Evolutionary conservation across 148 eudicot genomes (phyloP), one percentile per base, ranked within the genome.

Genomic region (Silene conica): DNA sequence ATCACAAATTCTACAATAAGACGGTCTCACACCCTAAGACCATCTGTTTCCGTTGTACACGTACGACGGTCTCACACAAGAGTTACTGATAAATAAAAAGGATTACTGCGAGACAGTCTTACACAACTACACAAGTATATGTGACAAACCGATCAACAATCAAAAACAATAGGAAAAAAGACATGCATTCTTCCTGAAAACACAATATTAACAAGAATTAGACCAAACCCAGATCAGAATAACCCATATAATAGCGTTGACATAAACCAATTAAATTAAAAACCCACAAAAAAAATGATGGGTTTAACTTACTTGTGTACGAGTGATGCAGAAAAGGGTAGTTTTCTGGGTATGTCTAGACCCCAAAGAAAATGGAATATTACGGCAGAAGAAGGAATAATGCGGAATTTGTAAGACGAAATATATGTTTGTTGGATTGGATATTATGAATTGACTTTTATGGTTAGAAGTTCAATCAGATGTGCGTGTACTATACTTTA

Each of bases 211-310:
- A 50, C 55, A 50, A 48, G 54, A 48, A 48, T 3, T 26, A 8
- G 18, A 16, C n/a, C 46, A 74, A 74, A 63, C 70, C 67, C 70
- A 63, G 69, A 71, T 65, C 31, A 66, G 19, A 75, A 66, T 22
- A 26, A 5, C 28, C 13, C 22, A 58, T 16, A 73, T 4, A 4
- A 21, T 8, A 1, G 18, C 23, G 23, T 19, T 8, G 23, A 54
- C 50, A 22, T 52, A 19, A 65, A 41, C 25, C 8, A 19, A 54
- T 54, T 34, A 6, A 16, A 34, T 11, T 50, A 10, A n/a, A 7
- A 62, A 73, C 14, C 21, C 19, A 15, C 8, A 23, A 72, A 63
- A 23, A 19, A 43, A 45, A 7, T 23, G 62, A 67, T 21, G 31
- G 21, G 50, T 60, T 65, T 18, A 45, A 54, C 77, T 74, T 74